Evolutionary conservation across 1,139 yeast species (phyloP), one percentile per base, ranked within the genome.

Genomic region (Debaryomycetaceae sp.): DNA sequence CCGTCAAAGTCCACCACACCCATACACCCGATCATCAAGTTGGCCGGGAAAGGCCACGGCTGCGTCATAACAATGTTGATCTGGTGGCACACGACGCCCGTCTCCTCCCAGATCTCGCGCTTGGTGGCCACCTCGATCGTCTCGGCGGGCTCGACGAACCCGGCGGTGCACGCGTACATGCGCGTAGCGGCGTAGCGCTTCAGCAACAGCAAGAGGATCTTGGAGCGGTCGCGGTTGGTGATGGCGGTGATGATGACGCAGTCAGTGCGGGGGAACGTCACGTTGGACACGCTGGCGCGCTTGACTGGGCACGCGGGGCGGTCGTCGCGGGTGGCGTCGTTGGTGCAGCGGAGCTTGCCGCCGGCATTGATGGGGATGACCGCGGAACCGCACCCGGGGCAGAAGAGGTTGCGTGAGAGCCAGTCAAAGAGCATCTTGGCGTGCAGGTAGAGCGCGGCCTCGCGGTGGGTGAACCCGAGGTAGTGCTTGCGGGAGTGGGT

Each of bases 31-130:
- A 91, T 71, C 97, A 89, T 89, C 46, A 91, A 58, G 51, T 83
- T 88, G 1, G 86, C 86, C 1, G 97, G 97, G 58, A 78, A 89
- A 16, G 97, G 98, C 96, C 96, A 88, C 5, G 96, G 96, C 55
- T 88, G 96, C 6, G 91, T 75, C 49, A 77, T 66, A 18, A 80
- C 61, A 31, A 88, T 68, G 31, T 64, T 56, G 21, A 88, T 81
- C 26, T 66, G 61, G 23, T 72, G 64, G 31, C 83, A 78, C 27
- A 60, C 68, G 21, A 86, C 84, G 3, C 98, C 98, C 2, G 96
- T 80, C 55, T 89, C 98, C 54, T 89, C 98, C 88, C 94, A 88
- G 23, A 84, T 82, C 53, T 89, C 98, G 39, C 98, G 65, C 30
- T 80, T 68, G 20, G 93, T 84, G 10, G 96, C 93, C 27, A 78